Conservation (phyloP, 495 filamentous ascomycete genomes). For the Hypoxylon lienhwacheense region DNA sequence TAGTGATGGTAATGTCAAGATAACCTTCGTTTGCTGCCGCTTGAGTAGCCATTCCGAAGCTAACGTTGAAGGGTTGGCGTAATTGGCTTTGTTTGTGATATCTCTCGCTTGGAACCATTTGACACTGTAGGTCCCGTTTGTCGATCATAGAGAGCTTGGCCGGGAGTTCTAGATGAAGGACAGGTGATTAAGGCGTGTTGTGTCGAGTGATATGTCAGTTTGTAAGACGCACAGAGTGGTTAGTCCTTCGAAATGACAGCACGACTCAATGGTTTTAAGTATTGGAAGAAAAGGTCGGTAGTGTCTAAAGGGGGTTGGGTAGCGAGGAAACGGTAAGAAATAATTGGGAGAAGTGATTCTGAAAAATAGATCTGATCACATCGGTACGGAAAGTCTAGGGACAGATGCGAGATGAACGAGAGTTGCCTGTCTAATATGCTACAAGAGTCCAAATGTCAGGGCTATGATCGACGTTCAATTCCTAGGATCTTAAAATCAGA, state of each 20-base stretch:
- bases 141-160: slow-evolving; percentile 4
- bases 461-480: slow-evolving; percentile 34
- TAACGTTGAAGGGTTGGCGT: background rate
- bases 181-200: no score
- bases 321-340: slow-evolving; percentile 20
- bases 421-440: slow-evolving; percentile 22
- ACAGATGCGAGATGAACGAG: slow-evolving; percentile 22
- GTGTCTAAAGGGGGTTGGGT: slow-evolving; percentile 5
- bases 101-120: slow-evolving; percentile 4
- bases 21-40: slow-evolving; percentile 24
- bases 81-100: slow-evolving; percentile 1
- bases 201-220: background rate
- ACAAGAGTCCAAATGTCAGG: slow-evolving; percentile 23
- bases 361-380: slow-evolving; percentile 15
- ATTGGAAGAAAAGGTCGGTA: slow-evolving; percentile 4
- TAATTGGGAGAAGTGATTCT: slow-evolving; percentile 14
- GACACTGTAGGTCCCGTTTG: slow-evolving; percentile 8
- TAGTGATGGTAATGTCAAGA: slow-evolving; percentile 33
- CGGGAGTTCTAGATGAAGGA: no score
- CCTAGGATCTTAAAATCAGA: slow-evolving; percentile 32
- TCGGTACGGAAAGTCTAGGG: slow-evolving; percentile 21
- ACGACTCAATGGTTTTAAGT: background rate
- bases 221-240: background rate
- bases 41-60: slow-evolving; percentile 15
- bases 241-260: slow-evolving; percentile 8